phyloP scores from a whole-genome alignment of 1,284 basidiomycete genomes.

The Omphalotus olearius region DNA sequence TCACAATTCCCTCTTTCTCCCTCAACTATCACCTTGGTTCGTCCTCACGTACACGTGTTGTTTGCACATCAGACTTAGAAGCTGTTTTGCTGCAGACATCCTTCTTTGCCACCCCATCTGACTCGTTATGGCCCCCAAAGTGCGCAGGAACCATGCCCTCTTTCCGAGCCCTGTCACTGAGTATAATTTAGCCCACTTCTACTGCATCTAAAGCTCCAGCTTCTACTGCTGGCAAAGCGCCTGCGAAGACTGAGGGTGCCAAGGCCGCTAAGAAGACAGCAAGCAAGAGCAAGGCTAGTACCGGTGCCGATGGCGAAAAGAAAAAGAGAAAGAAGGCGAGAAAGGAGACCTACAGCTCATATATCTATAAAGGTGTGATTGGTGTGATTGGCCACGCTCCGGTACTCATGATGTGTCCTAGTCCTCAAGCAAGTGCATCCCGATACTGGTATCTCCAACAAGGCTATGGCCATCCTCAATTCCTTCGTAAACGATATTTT shows the following conservation, averaged over 20 bases:
- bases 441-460: conserved; percentile 84
- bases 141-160: background rate
- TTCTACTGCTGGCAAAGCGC: conserved; percentile 73
- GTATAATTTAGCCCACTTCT: conserved; percentile 45
- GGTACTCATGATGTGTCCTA: conserved; percentile 21
- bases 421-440: conserved; percentile 85
- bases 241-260: conserved; percentile 63
- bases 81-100: background rate
- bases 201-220: conserved; percentile 77
- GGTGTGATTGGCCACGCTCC: conserved; percentile 3
- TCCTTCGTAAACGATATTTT: conserved; percentile 82
- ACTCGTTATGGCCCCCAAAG: conserved; percentile 14
- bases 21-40: background rate
- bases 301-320: conserved; percentile 62
- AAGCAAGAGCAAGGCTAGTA: conserved; percentile 49
- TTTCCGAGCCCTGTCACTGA: background rate
- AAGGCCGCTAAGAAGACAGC: conserved; percentile 68
- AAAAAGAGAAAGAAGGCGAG: conserved; percentile 86
- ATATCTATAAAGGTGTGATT: conserved; percentile 82
- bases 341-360: conserved; percentile 87
- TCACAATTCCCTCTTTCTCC: background rate
- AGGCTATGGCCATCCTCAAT: conserved; percentile 85
- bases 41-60: no score
- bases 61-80: no score
- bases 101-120: background rate